These are phyloP conservation scores for Canavalia ensiformis DNA, from an alignment of 306 rosid genomes.

Conservation along the genomic window DNA sequence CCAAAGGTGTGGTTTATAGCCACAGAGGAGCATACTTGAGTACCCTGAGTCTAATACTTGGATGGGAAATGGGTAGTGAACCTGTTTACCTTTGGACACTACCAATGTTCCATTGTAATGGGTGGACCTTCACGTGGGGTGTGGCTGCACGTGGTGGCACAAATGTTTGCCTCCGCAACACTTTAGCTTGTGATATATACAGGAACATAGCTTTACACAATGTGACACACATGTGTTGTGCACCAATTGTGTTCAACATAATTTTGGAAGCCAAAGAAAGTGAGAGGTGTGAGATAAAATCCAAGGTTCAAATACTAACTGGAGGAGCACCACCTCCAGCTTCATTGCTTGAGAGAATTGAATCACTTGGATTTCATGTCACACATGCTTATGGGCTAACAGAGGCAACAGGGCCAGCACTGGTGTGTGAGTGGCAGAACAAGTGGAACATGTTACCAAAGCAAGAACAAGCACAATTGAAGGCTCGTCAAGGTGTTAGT, in stretches of 20 bases:
- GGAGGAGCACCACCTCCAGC: constrained; percentile 96
- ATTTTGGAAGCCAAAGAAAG: constrained; percentile 61
- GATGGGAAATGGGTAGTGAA: constrained; percentile 84
- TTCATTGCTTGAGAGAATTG: constrained; percentile 61
- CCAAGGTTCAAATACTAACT: constrained; percentile 70
- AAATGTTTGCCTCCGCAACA: constrained; percentile 74
- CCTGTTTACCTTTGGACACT: constrained; percentile 90
- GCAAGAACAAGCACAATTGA: constrained; percentile 60
- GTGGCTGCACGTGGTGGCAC: constrained; percentile 94
- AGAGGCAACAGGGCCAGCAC: constrained; percentile 91
- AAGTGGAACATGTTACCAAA: constrained; percentile 67
- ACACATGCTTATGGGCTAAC: constrained; percentile 95
- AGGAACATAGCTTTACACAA: constrained; percentile 58
- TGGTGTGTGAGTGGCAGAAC: constrained; percentile 90
- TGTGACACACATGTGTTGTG: constrained; percentile 97
- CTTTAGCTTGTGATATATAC: constrained; percentile 67
- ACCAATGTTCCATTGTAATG: constrained; percentile 96
- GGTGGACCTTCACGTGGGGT: constrained; percentile 99
- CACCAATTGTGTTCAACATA: constrained; percentile 80
- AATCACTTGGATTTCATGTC: constrained; percentile 77
- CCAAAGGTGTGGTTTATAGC: constrained; percentile 91
- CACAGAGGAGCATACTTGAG: constrained; percentile 91
- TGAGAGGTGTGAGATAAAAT: constrained; percentile 40
- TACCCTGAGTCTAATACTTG: constrained; percentile 72
- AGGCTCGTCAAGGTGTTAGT: constrained; percentile 87